Percentiles rank a stretch among this genome's conserved stretches.
These are phyloP conservation scores for Melanopsichium pennsylvanicum DNA, from an alignment of 1,284 basidiomycete genomes.

Conservation along the genomic window DNA sequence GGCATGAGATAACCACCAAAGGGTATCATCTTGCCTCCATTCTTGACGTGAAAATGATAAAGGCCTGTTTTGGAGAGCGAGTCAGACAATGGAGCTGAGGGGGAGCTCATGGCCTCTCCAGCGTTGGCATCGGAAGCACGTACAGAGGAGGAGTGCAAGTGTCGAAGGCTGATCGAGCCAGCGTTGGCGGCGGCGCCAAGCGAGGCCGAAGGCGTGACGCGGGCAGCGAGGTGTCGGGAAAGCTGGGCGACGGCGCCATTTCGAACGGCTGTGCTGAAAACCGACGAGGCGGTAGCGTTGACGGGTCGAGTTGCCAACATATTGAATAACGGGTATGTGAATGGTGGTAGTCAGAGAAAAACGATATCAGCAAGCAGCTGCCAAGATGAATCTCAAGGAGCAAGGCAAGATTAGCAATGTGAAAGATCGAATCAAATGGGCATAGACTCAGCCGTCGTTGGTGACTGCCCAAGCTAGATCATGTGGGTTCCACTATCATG, in stretches of 20 bases:
- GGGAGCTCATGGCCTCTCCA: slow-evolving; percentile 29
- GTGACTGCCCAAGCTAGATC: too few species aligned
- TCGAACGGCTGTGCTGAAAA: slow-evolving; percentile 24
- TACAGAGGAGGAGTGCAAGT: slow-evolving; percentile 25
- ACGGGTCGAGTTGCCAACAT: slow-evolving; percentile 30
- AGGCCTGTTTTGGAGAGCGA: slow-evolving; percentile 73
- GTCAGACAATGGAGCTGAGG: slow-evolving; percentile 16
- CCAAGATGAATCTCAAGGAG: too few species aligned
- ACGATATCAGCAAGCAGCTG: too few species aligned
- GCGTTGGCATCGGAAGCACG: slow-evolving; percentile 18
- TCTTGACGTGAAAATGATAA: slow-evolving; percentile 86
- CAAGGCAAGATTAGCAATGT: too few species aligned
- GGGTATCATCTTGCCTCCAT: slow-evolving; percentile 93
- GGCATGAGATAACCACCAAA: slow-evolving; percentile 98
- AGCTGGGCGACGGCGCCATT: slow-evolving; percentile 10
- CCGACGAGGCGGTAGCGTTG: slow-evolving; percentile 19
- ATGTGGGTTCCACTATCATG: too few species aligned
- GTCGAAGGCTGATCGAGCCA: slow-evolving; percentile 5
- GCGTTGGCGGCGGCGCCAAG: neutral
- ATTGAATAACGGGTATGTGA: neutral
- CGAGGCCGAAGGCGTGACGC: slow-evolving; percentile 6
- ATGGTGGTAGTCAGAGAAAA: slow-evolving; percentile 12
- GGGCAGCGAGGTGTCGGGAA: slow-evolving; percentile 22
- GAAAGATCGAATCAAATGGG: too few species aligned
- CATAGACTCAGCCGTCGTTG: too few species aligned